Evolutionary conservation across 306 rosid species (phyloP).

Genomic region (Sicyos baderoa): DNA sequence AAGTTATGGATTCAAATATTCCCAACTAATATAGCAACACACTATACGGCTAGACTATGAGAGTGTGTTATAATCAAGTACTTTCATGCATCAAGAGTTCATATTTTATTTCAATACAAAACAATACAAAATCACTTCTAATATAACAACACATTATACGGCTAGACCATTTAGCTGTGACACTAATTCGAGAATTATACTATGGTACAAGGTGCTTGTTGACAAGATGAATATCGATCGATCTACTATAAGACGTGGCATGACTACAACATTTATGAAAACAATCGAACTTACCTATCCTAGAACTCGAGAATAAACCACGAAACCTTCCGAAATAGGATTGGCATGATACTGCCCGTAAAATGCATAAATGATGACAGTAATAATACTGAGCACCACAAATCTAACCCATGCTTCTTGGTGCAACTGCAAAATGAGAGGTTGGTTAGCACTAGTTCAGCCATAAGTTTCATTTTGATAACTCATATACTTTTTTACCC

Average conservation of each 20-base stretch:
- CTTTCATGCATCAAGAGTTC: neutral
- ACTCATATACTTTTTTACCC: neutral
- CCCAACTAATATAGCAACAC: too few relatives aligned
- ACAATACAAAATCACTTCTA: neutral
- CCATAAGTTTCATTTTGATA: neutral
- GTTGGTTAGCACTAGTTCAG: conserved; percentile 16
- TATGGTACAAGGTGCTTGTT: neutral
- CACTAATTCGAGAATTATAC: neutral
- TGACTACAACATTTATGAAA: neutral
- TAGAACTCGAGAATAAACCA: conserved; percentile 38
- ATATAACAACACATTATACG: neutral
- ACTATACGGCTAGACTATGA: too few relatives aligned
- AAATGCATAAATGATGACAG: conserved; percentile 63
- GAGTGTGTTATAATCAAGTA: neutral
- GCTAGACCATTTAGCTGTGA: too few relatives aligned
- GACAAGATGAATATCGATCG: too few relatives aligned
- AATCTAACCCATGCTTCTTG: conserved; percentile 92
- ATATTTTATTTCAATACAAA: neutral
- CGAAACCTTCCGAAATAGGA: conserved; percentile 48
- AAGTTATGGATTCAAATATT: too few relatives aligned
- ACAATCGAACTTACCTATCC: conserved; percentile 2
- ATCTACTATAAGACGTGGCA: neutral
- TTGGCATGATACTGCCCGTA: conserved; percentile 88
- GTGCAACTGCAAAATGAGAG: conserved; percentile 53
- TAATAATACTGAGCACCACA: conserved; percentile 45